Base-by-base conservation (phyloP, 768 basidiomycete species). In the Podaxis carcinomalis region DNA sequence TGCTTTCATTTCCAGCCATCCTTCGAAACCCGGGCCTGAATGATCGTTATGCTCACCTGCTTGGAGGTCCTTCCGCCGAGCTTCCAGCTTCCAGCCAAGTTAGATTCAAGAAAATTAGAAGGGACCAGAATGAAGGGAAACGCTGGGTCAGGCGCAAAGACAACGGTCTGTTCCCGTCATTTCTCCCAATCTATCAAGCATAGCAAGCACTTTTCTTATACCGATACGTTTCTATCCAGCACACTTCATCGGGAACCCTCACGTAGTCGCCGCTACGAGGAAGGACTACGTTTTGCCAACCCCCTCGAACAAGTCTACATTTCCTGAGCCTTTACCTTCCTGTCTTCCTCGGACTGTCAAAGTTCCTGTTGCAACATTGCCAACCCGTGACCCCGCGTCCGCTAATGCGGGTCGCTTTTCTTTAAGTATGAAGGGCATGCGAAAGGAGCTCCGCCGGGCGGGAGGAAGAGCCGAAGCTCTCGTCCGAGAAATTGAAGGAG, bases 361-460 rank as follows among this genome's bases (percentile, higher is more conserved):
- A 58, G 66, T 89, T 0, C 84, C 89, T 0, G 66, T 81, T 5
- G 67, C 79, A 6, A 66, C 68, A 0, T 75, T 77, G 13, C 76
- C 82, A 0, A 62, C 69, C 2, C 68, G 70, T 35, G 81, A 89
- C 64, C 80, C 83, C 0, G 68, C 66, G 40, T 83, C 86, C 13
- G 83, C 89, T 42, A 82, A 84, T 69, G 88, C 89, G 1, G 91
- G 92, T 6, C 79, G 88, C 5, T 93, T 90, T 74, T 88, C 88
- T 11, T 75, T 91, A 51, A 87, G 89, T 52, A 70, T 92, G 46
- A 90, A 86, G 65, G 92, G 92, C 14, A 87, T 87, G 77, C 81
- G 91, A 37, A 79, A 83, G 54, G 80, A 85, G 35, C 78, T 93
- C 14, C 83, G 89, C 44, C 79, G 78, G 59, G 78, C 81, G 2